These are phyloP conservation scores for Coemansia furcata DNA, from an alignment of 192 early-diverging fungal genomes.

Conservation along the genomic window DNA sequence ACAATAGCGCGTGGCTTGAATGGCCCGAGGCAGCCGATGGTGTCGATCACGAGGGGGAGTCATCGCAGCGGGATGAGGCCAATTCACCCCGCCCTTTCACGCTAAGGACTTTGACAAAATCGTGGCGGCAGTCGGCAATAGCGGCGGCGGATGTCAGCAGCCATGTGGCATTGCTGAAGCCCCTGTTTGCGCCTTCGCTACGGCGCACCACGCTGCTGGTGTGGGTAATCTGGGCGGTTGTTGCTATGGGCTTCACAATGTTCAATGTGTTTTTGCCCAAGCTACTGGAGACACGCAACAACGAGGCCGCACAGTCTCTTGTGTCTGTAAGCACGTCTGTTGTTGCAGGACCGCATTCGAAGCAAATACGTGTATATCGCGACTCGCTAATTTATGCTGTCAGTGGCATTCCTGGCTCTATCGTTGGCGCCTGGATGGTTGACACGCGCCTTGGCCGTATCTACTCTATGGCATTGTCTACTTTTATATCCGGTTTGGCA, in stretches of 20 bases:
- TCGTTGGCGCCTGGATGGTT: constrained; percentile 65
- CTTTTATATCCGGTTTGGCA: constrained; percentile 66
- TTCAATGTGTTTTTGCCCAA: constrained; percentile 86
- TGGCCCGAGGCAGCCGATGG: constrained; percentile 34
- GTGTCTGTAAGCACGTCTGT: neutral
- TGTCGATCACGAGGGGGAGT: neutral
- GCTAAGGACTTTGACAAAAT: neutral
- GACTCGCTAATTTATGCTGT: constrained; percentile 74
- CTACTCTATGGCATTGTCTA: constrained; percentile 77
- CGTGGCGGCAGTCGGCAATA: neutral
- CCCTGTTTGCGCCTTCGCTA: constrained; percentile 57
- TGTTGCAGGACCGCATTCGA: constrained; percentile 10
- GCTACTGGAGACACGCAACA: constrained; percentile 59
- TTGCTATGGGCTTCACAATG: constrained; percentile 80
- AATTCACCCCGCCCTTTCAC: neutral
- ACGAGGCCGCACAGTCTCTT: neutral
- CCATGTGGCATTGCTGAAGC: constrained; percentile 35
- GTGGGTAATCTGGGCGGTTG: constrained; percentile 75
- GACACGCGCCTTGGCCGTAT: constrained; percentile 72
- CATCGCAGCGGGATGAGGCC: neutral
- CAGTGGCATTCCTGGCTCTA: constrained; percentile 77
- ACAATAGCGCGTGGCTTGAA: constrained; percentile 44
- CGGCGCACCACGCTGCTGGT: constrained; percentile 66
- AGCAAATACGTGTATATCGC: constrained; percentile 61
- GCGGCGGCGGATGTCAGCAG: constrained; percentile 17